Evolutionary conservation across 2,329 filamentous ascomycete species (phyloP), one percentile per base, ranked within the genome.

Genomic region (Periglandula ipomoeae): DNA sequence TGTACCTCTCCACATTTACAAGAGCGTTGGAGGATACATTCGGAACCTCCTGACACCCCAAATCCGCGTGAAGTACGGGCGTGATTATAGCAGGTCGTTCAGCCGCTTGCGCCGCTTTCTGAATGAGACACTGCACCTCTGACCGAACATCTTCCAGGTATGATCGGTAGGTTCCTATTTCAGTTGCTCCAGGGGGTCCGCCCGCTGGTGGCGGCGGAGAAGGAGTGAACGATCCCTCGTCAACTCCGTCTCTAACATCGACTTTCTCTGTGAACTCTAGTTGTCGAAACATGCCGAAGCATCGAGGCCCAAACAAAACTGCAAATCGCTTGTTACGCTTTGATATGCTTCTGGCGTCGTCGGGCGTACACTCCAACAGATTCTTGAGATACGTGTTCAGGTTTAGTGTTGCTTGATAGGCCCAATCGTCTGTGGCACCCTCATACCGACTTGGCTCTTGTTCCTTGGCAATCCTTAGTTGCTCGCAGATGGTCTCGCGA

Each of bases 241-340:
- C 64, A 2, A 74, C 65, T 2, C 61, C 69, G 15, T 69, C 65
- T 8, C 62, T 61, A 1, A 67, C 60, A 5, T 69, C 56, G 2
- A 60, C 47, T 3, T 63, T 59, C 55, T 76, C 72, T 2, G 61
- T 54, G 41, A 79, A 80, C 10, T 72, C 75, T 4, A 81, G 62
- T 11, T 67, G 67, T 13, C 61, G 63, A 54, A 80, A 75, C 11
- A 81, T 66, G 20, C 61, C 58, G 41, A 73, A 70, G 45, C 74
- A 75, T 4, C 72, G 70, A 4, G 67, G 65, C 0, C 76, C 74
- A 49, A 81, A 79, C 6, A 77, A 65, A 2, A 79, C 71, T 23
- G 65, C 63, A 48, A 80, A 81, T 13, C 73, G 70, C 58, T 79
- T 80, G 55, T 81, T 81, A 1, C 76, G 65, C 47, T 74, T 74